phyloP scores from a whole-genome alignment of 1,139 yeast genomes.

The Zygosaccharomyces pseudobailii region DNA sequence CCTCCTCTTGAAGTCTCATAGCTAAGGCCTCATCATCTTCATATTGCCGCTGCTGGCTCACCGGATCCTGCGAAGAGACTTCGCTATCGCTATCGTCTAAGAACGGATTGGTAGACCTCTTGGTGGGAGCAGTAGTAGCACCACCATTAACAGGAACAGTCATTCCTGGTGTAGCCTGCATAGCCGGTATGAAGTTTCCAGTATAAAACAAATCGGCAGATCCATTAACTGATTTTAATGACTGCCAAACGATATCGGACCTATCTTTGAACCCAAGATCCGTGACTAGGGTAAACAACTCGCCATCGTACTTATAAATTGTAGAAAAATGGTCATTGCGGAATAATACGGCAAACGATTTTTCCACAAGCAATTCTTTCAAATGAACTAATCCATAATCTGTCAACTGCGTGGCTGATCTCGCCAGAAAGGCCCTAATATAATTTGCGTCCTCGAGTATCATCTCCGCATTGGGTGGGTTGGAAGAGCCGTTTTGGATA shows the following conservation, averaged over 20 bases:
- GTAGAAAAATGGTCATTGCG: constrained; percentile 84
- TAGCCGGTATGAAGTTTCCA: constrained; percentile 49
- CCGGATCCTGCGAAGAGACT: constrained; percentile 1
- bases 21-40: constrained; percentile 28
- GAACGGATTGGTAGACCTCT: constrained; percentile 13
- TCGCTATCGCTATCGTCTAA: constrained; percentile 11
- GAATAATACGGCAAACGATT: constrained; percentile 61
- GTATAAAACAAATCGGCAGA: constrained; percentile 60
- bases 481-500: constrained; percentile 17
- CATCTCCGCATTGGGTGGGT: constrained; percentile 17
- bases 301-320: constrained; percentile 48
- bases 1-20: constrained; percentile 29
- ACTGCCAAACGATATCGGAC: constrained; percentile 67
- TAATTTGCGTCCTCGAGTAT: constrained; percentile 30
- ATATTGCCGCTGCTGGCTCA: constrained; percentile 11
- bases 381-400: constrained; percentile 49
- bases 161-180: constrained; percentile 12
- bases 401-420: constrained; percentile 69
- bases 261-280: constrained; percentile 59
- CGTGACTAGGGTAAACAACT: constrained; percentile 60
- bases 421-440: constrained; percentile 34
- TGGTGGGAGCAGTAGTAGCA: not conserved
- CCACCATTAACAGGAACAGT: constrained; percentile 4
- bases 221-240: constrained; percentile 62
- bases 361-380: constrained; percentile 40